Percentiles rank a stretch among this genome's conserved stretches.
These are phyloP conservation scores for Clavulina sp. DNA, from an alignment of 768 basidiomycete species.

Conservation along the genomic window DNA sequence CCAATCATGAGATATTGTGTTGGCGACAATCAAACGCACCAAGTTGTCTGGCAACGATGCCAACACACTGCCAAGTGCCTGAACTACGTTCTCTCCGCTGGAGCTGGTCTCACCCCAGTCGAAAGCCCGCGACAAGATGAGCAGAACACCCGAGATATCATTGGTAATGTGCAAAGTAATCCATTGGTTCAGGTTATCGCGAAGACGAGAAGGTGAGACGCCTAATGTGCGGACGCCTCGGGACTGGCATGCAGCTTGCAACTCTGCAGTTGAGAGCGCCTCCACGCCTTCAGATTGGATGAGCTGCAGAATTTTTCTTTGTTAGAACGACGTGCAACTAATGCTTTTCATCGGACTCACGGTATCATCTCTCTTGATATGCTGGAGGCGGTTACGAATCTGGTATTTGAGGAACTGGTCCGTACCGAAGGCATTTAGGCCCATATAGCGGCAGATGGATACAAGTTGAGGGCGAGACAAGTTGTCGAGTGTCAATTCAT, in stretches of 20 bases:
- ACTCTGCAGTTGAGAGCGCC: slow-evolving; percentile 74
- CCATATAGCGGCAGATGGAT: slow-evolving; percentile 96
- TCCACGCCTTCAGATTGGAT: slow-evolving; percentile 84
- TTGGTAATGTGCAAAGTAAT: slow-evolving; percentile 81
- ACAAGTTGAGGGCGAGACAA: slow-evolving; percentile 95
- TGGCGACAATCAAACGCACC: slow-evolving; percentile 31
- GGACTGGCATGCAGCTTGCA: slow-evolving; percentile 84
- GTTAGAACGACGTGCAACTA: neutral
- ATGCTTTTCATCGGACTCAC: slow-evolving; percentile 14
- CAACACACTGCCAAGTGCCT: slow-evolving; percentile 74
- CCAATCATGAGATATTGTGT: neutral
- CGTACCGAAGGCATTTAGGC: slow-evolving; percentile 93
- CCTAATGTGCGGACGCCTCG: slow-evolving; percentile 84
- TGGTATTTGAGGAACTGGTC: slow-evolving; percentile 94
- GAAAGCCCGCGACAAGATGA: slow-evolving; percentile 90
- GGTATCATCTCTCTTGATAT: slow-evolving; percentile 77
- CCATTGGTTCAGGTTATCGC: slow-evolving; percentile 86
- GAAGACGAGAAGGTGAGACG: slow-evolving; percentile 69
- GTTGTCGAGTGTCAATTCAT: slow-evolving; percentile 95
- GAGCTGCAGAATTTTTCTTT: slow-evolving; percentile 39
- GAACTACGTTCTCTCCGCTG: slow-evolving; percentile 59
- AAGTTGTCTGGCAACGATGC: slow-evolving; percentile 86
- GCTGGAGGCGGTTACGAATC: slow-evolving; percentile 64
- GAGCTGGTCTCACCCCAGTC: slow-evolving; percentile 68
- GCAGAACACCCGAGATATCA: slow-evolving; percentile 80